Conservation (phyloP, 1,284 basidiomycete species). For the Ceratobasidium sp. region DNA sequence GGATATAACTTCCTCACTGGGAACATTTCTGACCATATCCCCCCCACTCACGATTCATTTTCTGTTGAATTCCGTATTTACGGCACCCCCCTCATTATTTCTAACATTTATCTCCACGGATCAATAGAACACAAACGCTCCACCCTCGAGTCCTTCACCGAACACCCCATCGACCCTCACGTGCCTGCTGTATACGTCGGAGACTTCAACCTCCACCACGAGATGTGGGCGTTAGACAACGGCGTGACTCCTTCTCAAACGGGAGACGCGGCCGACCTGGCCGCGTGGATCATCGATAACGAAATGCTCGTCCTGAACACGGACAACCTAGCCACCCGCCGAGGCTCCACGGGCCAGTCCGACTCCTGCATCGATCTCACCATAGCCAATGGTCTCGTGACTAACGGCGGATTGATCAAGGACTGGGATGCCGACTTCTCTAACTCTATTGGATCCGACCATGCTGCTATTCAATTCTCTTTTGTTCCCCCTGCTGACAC, state of each 20-base stretch:
- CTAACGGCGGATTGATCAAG: background rate
- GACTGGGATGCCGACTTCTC: background rate
- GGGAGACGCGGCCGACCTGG: constrained; percentile 9
- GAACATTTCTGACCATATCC: background rate
- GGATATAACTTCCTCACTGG: background rate
- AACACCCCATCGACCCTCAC: background rate
- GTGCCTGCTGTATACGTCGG: constrained; percentile 7
- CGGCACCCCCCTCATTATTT: background rate
- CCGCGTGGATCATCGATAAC: constrained; percentile 34
- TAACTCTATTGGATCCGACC: background rate
- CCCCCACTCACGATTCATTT: background rate
- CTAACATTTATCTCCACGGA: constrained; percentile 13
- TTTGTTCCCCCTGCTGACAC: background rate
- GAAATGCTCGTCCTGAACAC: background rate
- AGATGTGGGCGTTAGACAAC: constrained; percentile 8
- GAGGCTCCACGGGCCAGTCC: background rate
- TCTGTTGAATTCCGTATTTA: background rate
- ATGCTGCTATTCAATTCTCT: background rate
- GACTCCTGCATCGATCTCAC: constrained; percentile 36
- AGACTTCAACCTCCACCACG: constrained; percentile 43
- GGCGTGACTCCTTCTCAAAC: background rate
- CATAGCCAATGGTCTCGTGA: background rate
- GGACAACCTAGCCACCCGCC: background rate
- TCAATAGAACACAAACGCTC: background rate
- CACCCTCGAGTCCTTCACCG: background rate